Conservation (phyloP, 1,139 yeast species). For the Pichia norvegensis region DNA sequence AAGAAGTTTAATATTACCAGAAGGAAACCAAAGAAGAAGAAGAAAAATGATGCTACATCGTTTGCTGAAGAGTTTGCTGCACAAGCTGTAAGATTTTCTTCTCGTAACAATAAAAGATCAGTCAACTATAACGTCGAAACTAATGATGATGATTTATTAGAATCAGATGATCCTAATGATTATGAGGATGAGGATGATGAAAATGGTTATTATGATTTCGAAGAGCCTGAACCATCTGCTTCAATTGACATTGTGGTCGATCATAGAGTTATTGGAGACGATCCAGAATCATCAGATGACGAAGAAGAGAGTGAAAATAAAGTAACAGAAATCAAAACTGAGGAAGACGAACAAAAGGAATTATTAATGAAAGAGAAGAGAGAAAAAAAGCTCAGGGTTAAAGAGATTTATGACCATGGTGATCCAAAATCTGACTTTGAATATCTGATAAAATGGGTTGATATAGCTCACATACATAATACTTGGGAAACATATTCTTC, state of each 20-base stretch:
- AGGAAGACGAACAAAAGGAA: conserved; percentile 2
- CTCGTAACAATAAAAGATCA: conserved; percentile 53
- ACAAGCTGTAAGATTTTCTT: conserved; percentile 52
- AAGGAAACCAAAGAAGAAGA: conserved; percentile 13
- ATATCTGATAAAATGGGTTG: conserved; percentile 80
- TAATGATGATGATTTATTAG: conserved; percentile 48
- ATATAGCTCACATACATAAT: conserved; percentile 84
- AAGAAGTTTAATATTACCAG: conserved; percentile 8
- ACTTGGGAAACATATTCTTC: conserved; percentile 79
- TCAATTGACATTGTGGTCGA: conserved; percentile 49
- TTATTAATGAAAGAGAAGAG: conserved; percentile 8
- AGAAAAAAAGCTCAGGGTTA: conserved; percentile 22
- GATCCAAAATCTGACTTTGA: conserved; percentile 56
- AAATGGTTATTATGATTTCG: conserved; percentile 31
- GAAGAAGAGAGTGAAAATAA: conserved; percentile 19
- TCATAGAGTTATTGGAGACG: conserved; percentile 39
- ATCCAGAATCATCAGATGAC: conserved; percentile 18
- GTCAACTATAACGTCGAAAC: conserved; percentile 74
- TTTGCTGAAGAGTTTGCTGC: conserved; percentile 2
- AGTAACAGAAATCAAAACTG: neutral
- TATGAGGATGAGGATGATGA: conserved; percentile 32
- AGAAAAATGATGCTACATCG: conserved; percentile 7
- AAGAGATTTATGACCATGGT: conserved; percentile 20
- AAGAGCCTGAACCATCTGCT: conserved; percentile 23
- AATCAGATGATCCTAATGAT: conserved; percentile 37